Percentiles rank a stretch among this genome's conserved stretches.
Evolutionary conservation across 1,139 yeast species (phyloP).

Genomic region (Komagataea norvegica): DNA sequence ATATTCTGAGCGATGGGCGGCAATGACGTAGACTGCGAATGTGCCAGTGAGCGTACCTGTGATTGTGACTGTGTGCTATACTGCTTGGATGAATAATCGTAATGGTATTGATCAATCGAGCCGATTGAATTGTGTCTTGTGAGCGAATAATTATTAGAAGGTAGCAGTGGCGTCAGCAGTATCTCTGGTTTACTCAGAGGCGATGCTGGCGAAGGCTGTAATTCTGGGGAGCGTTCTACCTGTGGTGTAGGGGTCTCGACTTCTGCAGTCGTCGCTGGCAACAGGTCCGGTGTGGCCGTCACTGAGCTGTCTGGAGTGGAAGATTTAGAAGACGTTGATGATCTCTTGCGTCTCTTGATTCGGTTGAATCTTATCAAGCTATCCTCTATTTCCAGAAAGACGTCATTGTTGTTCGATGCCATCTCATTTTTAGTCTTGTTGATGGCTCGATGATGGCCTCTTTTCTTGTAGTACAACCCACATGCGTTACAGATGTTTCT

Average conservation of each 20-base stretch:
- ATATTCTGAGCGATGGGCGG: neutral
- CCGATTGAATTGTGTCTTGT: neutral
- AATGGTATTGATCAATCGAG: conserved; percentile 10
- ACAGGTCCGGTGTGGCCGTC: neutral
- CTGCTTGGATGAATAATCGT: conserved; percentile 3
- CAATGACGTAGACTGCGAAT: no score
- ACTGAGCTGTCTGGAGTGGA: neutral
- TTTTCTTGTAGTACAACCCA: conserved; percentile 14
- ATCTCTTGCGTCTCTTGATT: conserved; percentile 20
- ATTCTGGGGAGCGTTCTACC: neutral
- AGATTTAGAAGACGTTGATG: neutral
- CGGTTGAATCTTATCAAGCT: conserved; percentile 20
- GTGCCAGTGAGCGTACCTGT: neutral
- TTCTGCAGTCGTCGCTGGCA: neutral
- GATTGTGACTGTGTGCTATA: neutral
- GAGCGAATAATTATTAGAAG: conserved; percentile 1
- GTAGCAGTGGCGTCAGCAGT: conserved; percentile 2
- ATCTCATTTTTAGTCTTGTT: no score
- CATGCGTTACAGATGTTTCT: conserved; percentile 16
- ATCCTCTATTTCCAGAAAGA: conserved; percentile 19
- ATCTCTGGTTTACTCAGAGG: neutral
- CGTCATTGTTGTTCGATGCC: no score
- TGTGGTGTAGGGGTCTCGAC: neutral
- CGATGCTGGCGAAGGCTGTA: neutral
- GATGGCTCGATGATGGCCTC: conserved; percentile 4